These are phyloP conservation scores for Citrus hindsii DNA, from an alignment of 345 rosid genomes.

Conservation along the genomic window DNA sequence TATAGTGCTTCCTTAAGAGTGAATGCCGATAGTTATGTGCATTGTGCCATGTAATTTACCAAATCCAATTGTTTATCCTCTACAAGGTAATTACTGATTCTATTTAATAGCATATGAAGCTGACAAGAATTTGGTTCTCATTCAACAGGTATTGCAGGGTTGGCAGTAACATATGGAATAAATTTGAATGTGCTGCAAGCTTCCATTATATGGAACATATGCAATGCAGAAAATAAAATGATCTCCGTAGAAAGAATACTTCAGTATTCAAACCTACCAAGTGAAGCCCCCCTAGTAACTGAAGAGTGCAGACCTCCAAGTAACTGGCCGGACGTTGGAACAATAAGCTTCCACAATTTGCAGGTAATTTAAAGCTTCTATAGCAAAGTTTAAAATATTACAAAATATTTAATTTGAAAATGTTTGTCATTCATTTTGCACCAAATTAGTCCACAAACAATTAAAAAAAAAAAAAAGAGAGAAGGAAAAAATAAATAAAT, in stretches of 20 bases:
- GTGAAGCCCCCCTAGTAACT: constrained; percentile 70
- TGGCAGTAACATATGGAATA: constrained; percentile 90
- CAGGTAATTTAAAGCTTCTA: constrained; percentile 41
- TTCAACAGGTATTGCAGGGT: constrained; percentile 80
- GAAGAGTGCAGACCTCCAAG: constrained; percentile 58
- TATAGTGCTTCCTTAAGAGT: not conserved
- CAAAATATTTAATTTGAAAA: not conserved
- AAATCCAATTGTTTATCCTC: not conserved
- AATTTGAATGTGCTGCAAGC: constrained; percentile 87
- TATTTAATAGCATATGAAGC: not conserved
- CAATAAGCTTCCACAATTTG: constrained; percentile 66
- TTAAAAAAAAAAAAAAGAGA: not conserved
- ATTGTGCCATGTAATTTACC: not conserved
- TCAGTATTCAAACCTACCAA: constrained; percentile 69
- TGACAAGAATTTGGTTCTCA: not conserved
- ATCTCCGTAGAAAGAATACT: constrained; percentile 88
- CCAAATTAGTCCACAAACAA: not conserved
- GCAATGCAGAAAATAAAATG: constrained; percentile 91
- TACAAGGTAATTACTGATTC: not conserved
- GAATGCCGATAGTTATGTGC: not conserved
- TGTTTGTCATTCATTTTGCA: not conserved
- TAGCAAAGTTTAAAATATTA: not conserved
- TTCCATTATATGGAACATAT: constrained; percentile 78
- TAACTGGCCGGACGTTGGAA: constrained; percentile 87
- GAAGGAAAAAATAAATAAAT: no score